Percentiles rank a stretch among this genome's conserved stretches.
These are phyloP conservation scores for Lichenothelia convexa DNA, from an alignment of 495 filamentous ascomycete species.

Conservation along the genomic window DNA sequence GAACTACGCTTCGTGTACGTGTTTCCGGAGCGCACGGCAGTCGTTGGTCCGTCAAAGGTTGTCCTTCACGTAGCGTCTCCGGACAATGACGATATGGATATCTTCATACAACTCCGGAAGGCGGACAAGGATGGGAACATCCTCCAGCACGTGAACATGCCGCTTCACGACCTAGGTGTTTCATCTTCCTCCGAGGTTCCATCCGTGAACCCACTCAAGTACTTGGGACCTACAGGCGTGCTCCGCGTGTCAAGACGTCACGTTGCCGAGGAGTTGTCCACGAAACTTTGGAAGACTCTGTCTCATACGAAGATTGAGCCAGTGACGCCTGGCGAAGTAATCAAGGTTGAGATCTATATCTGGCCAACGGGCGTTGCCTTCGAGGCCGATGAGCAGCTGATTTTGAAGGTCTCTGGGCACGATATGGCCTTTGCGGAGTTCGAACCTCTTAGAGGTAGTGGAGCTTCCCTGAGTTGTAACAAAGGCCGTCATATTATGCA, in stretches of 20 bases:
- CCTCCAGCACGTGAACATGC: not conserved
- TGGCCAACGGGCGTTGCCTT: too few species aligned
- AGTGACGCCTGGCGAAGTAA: too few species aligned
- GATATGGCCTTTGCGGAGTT: too few species aligned
- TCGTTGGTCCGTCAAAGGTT: conserved; percentile 23
- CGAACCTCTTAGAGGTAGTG: too few species aligned
- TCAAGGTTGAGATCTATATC: too few species aligned
- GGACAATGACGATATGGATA: conserved; percentile 23
- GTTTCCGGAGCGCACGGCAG: conserved; percentile 12
- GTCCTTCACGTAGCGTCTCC: conserved; percentile 24
- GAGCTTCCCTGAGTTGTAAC: too few species aligned
- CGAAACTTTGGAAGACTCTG: too few species aligned
- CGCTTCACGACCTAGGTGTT: not conserved
- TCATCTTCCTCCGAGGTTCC: not conserved
- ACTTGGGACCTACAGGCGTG: not conserved
- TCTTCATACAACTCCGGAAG: conserved; percentile 25
- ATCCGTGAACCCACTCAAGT: not conserved
- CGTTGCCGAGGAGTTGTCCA: too few species aligned
- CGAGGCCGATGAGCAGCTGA: too few species aligned
- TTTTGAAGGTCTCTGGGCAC: too few species aligned
- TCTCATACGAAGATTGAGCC: too few species aligned
- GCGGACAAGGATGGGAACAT: conserved; percentile 14
- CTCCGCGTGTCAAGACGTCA: not conserved
- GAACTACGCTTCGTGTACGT: conserved; percentile 19
- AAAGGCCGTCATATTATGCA: too few species aligned